These are phyloP conservation scores for Zygoascus meyerae DNA, from an alignment of 1,139 yeast genomes.

Conservation along the genomic window DNA sequence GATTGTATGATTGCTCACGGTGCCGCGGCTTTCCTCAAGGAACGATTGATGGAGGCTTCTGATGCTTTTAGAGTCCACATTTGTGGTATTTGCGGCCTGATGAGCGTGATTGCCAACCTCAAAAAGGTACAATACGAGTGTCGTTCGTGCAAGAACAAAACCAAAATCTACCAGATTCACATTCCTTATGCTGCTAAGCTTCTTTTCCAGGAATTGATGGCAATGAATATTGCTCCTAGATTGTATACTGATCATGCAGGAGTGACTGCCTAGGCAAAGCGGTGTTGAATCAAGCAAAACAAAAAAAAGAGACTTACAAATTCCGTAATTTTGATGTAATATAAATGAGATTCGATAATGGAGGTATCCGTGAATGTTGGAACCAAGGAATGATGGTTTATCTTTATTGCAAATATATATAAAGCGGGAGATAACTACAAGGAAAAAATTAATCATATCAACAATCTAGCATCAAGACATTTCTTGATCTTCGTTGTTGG, in stretches of 20 bases:
- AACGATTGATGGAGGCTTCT: conserved; percentile 96
- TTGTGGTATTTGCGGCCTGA: conserved; percentile 96
- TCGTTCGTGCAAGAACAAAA: conserved; percentile 96
- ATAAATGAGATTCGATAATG: too few relatives aligned
- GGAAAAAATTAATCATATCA: too few relatives aligned
- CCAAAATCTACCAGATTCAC: conserved; percentile 94
- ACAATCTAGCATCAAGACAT: conserved; percentile 3
- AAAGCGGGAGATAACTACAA: too few relatives aligned
- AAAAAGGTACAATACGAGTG: conserved; percentile 97
- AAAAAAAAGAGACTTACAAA: too few relatives aligned
- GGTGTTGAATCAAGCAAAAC: too few relatives aligned
- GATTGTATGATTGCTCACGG: conserved; percentile 99
- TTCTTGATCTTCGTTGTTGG: conserved; percentile 11
- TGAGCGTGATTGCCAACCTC: conserved; percentile 95
- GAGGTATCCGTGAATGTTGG: too few relatives aligned
- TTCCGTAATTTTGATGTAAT: too few relatives aligned
- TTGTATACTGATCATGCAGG: conserved; percentile 40
- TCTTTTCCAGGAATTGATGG: conserved; percentile 96
- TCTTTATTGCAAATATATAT: too few relatives aligned
- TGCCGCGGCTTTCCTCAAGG: conserved; percentile 96
- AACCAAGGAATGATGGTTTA: too few relatives aligned
- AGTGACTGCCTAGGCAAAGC: conserved; percentile 23
- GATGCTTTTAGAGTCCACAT: conserved; percentile 98
- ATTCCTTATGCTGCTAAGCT: conserved; percentile 97
- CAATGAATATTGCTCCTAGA: conserved; percentile 75